Conservation (phyloP, 2,329 filamentous ascomycete species). For the Aspergillus melleus region DNA sequence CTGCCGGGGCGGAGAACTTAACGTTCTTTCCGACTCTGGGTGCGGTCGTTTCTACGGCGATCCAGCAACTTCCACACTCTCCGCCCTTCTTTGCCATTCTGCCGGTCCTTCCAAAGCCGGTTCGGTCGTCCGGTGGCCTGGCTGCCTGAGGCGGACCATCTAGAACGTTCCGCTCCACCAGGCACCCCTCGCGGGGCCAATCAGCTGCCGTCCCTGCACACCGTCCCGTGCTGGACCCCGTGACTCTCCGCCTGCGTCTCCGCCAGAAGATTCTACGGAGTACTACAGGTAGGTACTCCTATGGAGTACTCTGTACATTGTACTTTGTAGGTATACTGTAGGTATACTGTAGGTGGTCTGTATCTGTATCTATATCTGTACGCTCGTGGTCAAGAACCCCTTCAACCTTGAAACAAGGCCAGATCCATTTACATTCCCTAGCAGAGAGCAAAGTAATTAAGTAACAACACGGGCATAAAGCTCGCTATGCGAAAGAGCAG, state of each 20-base stretch:
- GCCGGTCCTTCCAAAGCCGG: not conserved
- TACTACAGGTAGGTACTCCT: not conserved
- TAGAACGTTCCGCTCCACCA: slow-evolving; percentile 36
- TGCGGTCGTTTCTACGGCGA: slow-evolving; percentile 37
- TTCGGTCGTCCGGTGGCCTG: no score
- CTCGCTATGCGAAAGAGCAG: slow-evolving; percentile 36
- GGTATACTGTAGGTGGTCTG: no score
- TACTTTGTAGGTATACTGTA: no score
- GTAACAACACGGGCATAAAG: slow-evolving; percentile 24
- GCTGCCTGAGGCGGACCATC: slow-evolving; percentile 23
- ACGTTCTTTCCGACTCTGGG: slow-evolving; percentile 31
- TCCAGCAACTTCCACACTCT: slow-evolving; percentile 40
- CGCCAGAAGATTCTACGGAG: slow-evolving; percentile 3
- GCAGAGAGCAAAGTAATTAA: slow-evolving; percentile 6
- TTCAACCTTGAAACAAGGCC: not conserved
- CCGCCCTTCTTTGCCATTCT: slow-evolving; percentile 8
- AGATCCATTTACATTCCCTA: not conserved
- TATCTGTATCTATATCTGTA: no score
- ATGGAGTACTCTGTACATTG: not conserved
- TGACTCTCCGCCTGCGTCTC: slow-evolving; percentile 5
- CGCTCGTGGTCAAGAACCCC: no score
- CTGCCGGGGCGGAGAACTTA: slow-evolving; percentile 27
- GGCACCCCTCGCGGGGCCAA: slow-evolving; percentile 12
- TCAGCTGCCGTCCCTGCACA: slow-evolving; percentile 1
- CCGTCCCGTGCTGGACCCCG: not conserved